phyloP scores from a whole-genome alignment of 257 asterid species.

The Solanum phureja region DNA sequence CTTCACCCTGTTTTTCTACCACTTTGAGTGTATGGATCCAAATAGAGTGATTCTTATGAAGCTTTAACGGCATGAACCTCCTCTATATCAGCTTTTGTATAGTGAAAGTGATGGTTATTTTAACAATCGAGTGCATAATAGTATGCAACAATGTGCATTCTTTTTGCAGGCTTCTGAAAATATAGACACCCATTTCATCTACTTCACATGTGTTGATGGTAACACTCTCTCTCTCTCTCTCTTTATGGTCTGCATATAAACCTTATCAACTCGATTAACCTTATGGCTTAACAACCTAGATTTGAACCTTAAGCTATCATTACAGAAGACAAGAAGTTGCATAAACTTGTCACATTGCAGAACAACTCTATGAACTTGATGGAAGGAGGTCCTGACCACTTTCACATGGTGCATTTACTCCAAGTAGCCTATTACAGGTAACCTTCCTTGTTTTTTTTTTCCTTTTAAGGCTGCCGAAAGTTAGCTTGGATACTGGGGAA shows the following conservation, averaged over 20 bases:
- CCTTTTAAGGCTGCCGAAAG: background rate
- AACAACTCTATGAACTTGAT: conserved; percentile 76
- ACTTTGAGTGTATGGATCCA: background rate
- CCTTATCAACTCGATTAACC: background rate
- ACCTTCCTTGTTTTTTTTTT: background rate
- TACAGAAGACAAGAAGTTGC: background rate
- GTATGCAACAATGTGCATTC: background rate
- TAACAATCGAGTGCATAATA: background rate
- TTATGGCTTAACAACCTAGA: background rate
- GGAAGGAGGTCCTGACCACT: conserved; percentile 81
- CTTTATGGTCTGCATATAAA: background rate
- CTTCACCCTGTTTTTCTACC: background rate
- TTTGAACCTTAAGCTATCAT: background rate
- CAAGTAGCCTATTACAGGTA: conserved; percentile 54
- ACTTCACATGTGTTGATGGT: conserved; percentile 29
- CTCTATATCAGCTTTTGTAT: background rate
- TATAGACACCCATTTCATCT: conserved; percentile 74
- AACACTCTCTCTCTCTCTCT: background rate
- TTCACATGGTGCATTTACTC: conserved; percentile 66
- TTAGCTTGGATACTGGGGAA: background rate
- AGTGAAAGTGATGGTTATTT: background rate
- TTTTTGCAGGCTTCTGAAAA: conserved; percentile 59
- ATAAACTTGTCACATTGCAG: conserved; percentile 18
- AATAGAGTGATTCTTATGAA: background rate
- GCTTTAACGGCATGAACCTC: background rate